Percentiles rank a stretch among this genome's conserved stretches.
These are phyloP conservation scores for Claviceps sorghi DNA, from an alignment of 2,329 filamentous ascomycete species.

Conservation along the genomic window DNA sequence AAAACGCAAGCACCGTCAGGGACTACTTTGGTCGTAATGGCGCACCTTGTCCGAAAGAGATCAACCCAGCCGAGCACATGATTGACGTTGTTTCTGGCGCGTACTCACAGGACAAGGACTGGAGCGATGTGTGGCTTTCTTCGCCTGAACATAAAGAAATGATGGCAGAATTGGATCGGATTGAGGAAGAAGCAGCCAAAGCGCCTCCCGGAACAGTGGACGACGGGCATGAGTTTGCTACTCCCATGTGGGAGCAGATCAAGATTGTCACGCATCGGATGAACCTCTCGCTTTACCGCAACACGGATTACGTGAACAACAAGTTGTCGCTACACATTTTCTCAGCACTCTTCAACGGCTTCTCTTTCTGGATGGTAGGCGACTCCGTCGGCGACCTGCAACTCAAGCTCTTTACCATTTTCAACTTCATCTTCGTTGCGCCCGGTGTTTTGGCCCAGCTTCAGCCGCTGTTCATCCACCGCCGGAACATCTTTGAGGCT, in stretches of 20 bases:
- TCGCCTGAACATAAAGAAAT: slow-evolving; percentile 44
- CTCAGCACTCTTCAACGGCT: slow-evolving; percentile 44
- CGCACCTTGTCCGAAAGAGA: slow-evolving; percentile 43
- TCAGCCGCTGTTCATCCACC: slow-evolving; percentile 42
- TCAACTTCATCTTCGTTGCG: slow-evolving; percentile 49
- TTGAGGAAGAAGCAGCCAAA: slow-evolving; percentile 40
- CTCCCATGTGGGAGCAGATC: slow-evolving; percentile 47
- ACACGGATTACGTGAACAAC: slow-evolving; percentile 51
- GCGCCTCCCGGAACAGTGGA: slow-evolving; percentile 26
- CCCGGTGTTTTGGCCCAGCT: slow-evolving; percentile 44
- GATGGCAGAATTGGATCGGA: slow-evolving; percentile 45
- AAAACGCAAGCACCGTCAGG: slow-evolving; percentile 37
- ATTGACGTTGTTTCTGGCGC: slow-evolving; percentile 42
- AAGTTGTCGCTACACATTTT: slow-evolving; percentile 43
- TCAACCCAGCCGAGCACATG: slow-evolving; percentile 67
- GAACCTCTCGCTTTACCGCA: slow-evolving; percentile 49
- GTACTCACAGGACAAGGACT: slow-evolving; percentile 36
- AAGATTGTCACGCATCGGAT: slow-evolving; percentile 49
- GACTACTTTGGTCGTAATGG: slow-evolving; percentile 54
- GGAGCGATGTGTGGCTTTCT: slow-evolving; percentile 56
- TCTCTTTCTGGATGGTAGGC: slow-evolving; percentile 46
- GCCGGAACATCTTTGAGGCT: slow-evolving; percentile 41
- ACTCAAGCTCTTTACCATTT: slow-evolving; percentile 42
- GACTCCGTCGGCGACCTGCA: slow-evolving; percentile 35
- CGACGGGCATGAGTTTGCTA: slow-evolving; percentile 57